Percentiles rank a stretch among this genome's conserved stretches.
These are phyloP conservation scores for Eutypella sp. DNA, from an alignment of 2,329 filamentous ascomycete genomes.

Conservation along the genomic window DNA sequence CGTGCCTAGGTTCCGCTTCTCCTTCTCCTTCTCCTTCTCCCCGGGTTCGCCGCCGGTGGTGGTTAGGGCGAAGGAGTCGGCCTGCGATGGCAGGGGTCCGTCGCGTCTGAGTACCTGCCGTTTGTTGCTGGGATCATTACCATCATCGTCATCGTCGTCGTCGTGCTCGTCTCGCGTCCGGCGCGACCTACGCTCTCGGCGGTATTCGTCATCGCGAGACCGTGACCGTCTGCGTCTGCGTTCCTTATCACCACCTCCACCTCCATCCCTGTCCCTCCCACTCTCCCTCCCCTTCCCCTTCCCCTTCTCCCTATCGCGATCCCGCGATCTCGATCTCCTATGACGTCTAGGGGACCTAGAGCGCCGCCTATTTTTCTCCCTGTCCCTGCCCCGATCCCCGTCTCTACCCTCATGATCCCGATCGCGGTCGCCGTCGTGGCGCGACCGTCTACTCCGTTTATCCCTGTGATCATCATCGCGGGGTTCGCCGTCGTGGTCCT, in stretches of 20 bases:
- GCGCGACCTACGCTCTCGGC: slow-evolving; percentile 19
- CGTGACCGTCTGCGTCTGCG: slow-evolving; percentile 28
- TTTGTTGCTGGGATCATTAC: slow-evolving; percentile 11
- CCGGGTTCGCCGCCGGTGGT: slow-evolving; percentile 45
- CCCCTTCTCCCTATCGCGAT: slow-evolving; percentile 16
- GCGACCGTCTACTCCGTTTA: slow-evolving; percentile 12
- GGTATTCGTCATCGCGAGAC: slow-evolving; percentile 27
- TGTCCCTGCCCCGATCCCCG: slow-evolving; percentile 12
- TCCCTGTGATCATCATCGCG: too few relatives aligned
- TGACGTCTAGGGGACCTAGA: slow-evolving; percentile 22
- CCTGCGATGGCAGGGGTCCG: slow-evolving; percentile 56
- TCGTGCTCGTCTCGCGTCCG: slow-evolving; percentile 19
- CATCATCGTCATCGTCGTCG: slow-evolving; percentile 4
- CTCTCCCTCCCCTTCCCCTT: too few relatives aligned
- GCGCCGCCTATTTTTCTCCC: slow-evolving; percentile 17
- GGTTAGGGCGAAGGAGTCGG: slow-evolving; percentile 53
- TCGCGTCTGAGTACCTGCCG: slow-evolving; percentile 28
- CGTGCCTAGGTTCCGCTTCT: slow-evolving; percentile 80
- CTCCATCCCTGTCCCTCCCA: slow-evolving; percentile 18
- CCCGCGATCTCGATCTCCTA: slow-evolving; percentile 16
- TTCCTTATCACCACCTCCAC: slow-evolving; percentile 21
- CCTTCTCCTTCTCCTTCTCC: slow-evolving; percentile 74
- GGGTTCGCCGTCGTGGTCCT: slow-evolving; percentile 12
- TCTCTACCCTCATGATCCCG: slow-evolving; percentile 8
- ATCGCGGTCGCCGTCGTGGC: slow-evolving; percentile 12